Conservation (phyloP, 768 basidiomycete genomes). For the Boletus subcaerulescens region DNA sequence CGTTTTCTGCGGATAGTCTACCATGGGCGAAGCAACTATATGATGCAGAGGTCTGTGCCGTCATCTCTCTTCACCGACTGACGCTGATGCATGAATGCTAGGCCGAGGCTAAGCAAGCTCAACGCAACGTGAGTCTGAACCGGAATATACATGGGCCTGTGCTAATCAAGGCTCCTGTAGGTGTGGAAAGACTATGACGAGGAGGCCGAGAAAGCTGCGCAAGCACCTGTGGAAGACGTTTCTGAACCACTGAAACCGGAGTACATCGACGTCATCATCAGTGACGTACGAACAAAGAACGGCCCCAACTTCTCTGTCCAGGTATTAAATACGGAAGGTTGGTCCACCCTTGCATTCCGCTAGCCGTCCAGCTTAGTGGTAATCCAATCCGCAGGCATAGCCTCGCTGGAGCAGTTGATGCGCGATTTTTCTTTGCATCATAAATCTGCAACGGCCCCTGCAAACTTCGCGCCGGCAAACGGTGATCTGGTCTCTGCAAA, state of each 20-base stretch:
- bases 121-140: constrained; percentile 62
- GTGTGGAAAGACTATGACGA: constrained; percentile 87
- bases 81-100: constrained; percentile 28
- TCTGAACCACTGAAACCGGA: constrained; percentile 67
- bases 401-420: constrained; percentile 92
- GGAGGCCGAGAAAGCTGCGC: constrained; percentile 56
- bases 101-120: constrained; percentile 79
- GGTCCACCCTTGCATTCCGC: constrained; percentile 9
- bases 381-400: constrained; percentile 60
- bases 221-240: constrained; percentile 44
- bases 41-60: constrained; percentile 68
- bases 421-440: constrained; percentile 88
- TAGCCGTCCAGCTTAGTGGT: background rate
- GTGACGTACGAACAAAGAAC: constrained; percentile 72
- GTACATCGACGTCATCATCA: constrained; percentile 91
- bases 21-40: constrained; percentile 77
- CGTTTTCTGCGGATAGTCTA: constrained; percentile 81
- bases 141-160: background rate
- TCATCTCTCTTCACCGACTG: background rate
- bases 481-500: constrained; percentile 94
- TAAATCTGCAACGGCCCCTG: constrained; percentile 55
- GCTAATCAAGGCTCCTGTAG: constrained; percentile 37
- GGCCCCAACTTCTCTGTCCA: constrained; percentile 91
- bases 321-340: constrained; percentile 87
- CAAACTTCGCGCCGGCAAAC: constrained; percentile 75